Evolutionary conservation across 2,329 filamentous ascomycete species (phyloP), one percentile per base, ranked within the genome.

Genomic region (Aspergillus jensenii): DNA sequence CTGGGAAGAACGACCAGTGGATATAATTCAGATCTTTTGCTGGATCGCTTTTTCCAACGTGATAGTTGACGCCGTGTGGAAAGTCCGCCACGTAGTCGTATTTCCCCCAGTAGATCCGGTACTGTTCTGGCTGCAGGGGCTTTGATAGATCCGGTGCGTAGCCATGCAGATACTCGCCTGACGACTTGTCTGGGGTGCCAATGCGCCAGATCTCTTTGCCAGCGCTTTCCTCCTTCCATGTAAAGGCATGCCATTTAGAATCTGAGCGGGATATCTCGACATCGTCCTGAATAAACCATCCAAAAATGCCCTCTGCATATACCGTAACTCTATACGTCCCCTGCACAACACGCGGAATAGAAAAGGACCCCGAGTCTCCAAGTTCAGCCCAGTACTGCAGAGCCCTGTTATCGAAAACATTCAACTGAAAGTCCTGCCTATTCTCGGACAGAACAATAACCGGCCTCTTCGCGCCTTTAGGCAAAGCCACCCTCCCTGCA

Each of bases 331-430:
- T 78, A 70, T 88, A 89, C 1, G 76, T 83, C 4, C 84, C 86
- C 3, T 79, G 79, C 61, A 81, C 83, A 33, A 88, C 80, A 4
- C 77, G 76, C 21, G 75, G 78, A 54, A 89, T 85, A 6, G 68
- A 71, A 4, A 84, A 82, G 4, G 70, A 67, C 2, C 85, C 84
- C 1, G 68, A 73, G 0, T 56, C 41, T 41, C 79, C 72, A 9
- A 87, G 76, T 19, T 83, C 79, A 0, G 76, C 78, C 86, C 86
- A 88, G 72, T 88, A 88, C 66, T 88, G 86, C 53, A 84, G 83
- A 0, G 83, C 80, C n/a, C 74, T 74, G 3, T 76, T 71, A 56
- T 85, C 79, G 6, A 80, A 73, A 0, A 79, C 81, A 56, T 88
- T 86, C 62, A 86, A 83, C 69, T 87, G 84, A 66, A 82, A 84